Evolutionary conservation across 345 rosid genomes (phyloP), one percentile per base, ranked within the genome.

Genomic region (Rhodamnia argentea): DNA sequence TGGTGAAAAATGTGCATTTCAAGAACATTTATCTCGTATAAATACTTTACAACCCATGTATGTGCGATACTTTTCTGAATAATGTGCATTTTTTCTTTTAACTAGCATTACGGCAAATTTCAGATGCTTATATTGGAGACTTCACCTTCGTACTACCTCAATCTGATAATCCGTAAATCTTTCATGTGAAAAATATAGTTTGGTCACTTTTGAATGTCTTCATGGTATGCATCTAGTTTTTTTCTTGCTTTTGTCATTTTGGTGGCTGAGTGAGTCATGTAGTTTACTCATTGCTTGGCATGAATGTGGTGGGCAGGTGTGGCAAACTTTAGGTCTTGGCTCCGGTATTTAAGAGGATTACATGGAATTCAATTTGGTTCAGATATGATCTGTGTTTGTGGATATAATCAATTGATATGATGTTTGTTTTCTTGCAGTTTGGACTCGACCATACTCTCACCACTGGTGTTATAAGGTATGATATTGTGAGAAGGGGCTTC

Each of bases 391-490:
- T 70, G 18, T 64, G 44, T 64, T 70, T 9, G 13, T 32, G 47
- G 44, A 32, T 16, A 18, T 32, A 70, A 70, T 70, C 47, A 32
- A 18, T 29, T 81, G 37, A 47, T 24, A 24, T 23, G 29, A 52
- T 82, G 53, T 24, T 82, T 24, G 23, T 82, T 44, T 29, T 47
- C 52, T 83, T 89, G 91, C 93, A 97, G 98, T 97, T 97, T 91
- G 99, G 99, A 87, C 96, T 97, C 84, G 98, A 97, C 90, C 98
- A 97, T 83, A 97, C 98, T 32, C 96, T 97, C 52, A 97, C 99
- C 59, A 97, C 98, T 85, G 99, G 98, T 40, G 98, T 97, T 84
- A 97, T 97, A 88, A 97, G 98, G 99, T 97, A 90, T 15, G 83
- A 78, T 70, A 24, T 62, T 37, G 54, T 37, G 84, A 7, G 16